Percentiles rank a stretch among this genome's conserved stretches.
phyloP scores from a whole-genome alignment of 768 basidiomycete species.

The Agrocybe pediades region DNA sequence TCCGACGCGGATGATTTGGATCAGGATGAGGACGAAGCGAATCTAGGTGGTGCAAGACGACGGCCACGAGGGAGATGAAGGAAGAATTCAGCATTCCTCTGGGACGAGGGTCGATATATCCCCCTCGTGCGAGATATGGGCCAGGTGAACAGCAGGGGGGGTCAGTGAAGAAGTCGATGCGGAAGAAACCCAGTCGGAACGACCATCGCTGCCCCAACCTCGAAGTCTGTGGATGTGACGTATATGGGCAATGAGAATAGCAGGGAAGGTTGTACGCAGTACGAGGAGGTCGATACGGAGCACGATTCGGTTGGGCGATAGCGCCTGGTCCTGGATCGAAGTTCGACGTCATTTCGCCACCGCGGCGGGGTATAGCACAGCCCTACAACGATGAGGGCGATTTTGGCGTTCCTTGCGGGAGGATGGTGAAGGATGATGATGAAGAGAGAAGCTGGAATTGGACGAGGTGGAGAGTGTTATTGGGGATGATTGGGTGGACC shows the following conservation, averaged over 20 bases:
- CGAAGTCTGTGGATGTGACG: too few relatives aligned
- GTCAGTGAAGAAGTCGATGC: too few relatives aligned
- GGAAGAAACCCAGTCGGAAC: too few relatives aligned
- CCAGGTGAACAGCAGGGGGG: too few relatives aligned
- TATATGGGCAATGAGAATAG: too few relatives aligned
- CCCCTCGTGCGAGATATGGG: conserved; percentile 39
- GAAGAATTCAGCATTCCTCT: conserved; percentile 50
- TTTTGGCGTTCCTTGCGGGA: conserved; percentile 17
- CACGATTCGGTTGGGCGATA: conserved; percentile 69
- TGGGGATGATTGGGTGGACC: conserved; percentile 71
- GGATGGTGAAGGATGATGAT: conserved; percentile 27
- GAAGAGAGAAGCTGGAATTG: too few relatives aligned
- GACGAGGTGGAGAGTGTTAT: conserved; percentile 45
- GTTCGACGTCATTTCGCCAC: conserved; percentile 34
- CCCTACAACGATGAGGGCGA: conserved; percentile 24
- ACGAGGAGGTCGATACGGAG: conserved; percentile 66
- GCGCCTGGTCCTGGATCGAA: conserved; percentile 60
- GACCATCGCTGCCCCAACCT: too few relatives aligned
- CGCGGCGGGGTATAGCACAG: conserved; percentile 27
- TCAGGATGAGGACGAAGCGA: conserved; percentile 42
- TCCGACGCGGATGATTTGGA: conserved; percentile 77
- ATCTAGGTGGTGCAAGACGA: conserved; percentile 27
- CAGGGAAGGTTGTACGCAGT: too few relatives aligned
- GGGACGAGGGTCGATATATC: conserved; percentile 51
- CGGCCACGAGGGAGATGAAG: conserved; percentile 30